Evolutionary conservation across 345 rosid genomes (phyloP), one percentile per base, ranked within the genome.

Genomic region (Microcos paniculata): DNA sequence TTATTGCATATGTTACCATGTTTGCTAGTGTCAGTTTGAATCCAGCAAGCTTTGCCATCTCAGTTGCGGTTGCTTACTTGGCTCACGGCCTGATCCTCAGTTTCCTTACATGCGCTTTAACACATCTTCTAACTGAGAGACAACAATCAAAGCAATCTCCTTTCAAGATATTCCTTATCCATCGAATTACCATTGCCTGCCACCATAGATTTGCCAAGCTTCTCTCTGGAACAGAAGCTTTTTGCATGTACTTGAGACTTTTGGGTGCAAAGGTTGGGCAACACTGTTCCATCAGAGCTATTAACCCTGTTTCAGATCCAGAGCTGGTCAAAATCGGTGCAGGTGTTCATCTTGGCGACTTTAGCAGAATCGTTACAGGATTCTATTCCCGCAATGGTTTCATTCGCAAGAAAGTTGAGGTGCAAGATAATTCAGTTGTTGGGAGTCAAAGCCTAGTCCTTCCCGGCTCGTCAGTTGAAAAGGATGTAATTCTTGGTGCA

Each of bases 301-400:
- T 90, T 75, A 90, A 90, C 63, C 84, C 94, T 15, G 83, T 88
- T 21, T 78, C 88, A 33, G 85, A 88, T 30, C 94, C 92, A 28
- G 72, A 79, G 40, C 61, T 80, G 79, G 80, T 90, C 18, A 76
- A 79, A 4, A 73, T 90, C 30, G 86, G 87, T 18, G 80, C 72
- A 18, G 92, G 94, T 13, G 92, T 88, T 35, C 94, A 90, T 80
- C 86, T 88, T 16, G 94, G 92, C 58, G 94, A 90, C 81, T 88
- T 90, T 35, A 82, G 92, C 70, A 40, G 89, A 74, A 79, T 89
- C 11, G 75, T 89, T 76, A 19, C 86, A 1, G 85, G 88, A 43
- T 84, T 78, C 80, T 87, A 86, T 67, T 78, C 88, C 58, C 48
- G 77, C 2, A 46, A 9, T 11, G 94, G 94, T 51, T 81, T 84